A percentile compares a stretch with the other conserved stretches of the same genome.
phyloP scores from a whole-genome alignment of 75 land plant genomes.

The Cupressus sempervirens region DNA sequence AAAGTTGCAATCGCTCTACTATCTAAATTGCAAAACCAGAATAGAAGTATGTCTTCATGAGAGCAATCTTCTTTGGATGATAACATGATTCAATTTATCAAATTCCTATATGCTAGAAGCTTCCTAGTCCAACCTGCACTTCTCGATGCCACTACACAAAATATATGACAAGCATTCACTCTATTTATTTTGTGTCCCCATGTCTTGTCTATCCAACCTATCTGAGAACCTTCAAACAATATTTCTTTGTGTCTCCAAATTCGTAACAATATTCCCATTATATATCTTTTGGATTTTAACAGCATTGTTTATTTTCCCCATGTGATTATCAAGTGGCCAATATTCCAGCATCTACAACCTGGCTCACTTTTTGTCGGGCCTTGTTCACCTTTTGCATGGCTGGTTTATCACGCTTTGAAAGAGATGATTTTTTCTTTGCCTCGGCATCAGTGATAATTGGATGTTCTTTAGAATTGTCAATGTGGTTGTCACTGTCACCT shows the following conservation, averaged over 20 bases:
- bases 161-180: constrained; percentile 8
- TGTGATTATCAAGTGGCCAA: constrained; percentile 9
- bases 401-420: neutral
- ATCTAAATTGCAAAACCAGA: neutral
- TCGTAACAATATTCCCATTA: constrained; percentile 1
- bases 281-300: neutral
- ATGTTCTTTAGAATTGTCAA: constrained; percentile 2
- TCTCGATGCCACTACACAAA: constrained; percentile 1
- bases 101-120: neutral
- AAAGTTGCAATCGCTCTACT: neutral
- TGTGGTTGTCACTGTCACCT: neutral
- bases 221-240: constrained; percentile 4
- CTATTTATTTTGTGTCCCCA: neutral
- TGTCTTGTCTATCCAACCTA: neutral
- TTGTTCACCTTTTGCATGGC: constrained; percentile 1
- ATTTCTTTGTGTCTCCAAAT: neutral
- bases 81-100: constrained; percentile 1
- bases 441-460: neutral
- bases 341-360: constrained; percentile 10
- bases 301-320: neutral
- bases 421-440: neutral
- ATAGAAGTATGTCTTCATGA: neutral
- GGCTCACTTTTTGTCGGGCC: neutral
- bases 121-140: constrained; percentile 9
- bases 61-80: neutral